A percentile compares a stretch with the other conserved stretches of the same genome.
Conservation (phyloP, 2,329 filamentous ascomycete genomes). For the Capronia epimyces region DNA sequence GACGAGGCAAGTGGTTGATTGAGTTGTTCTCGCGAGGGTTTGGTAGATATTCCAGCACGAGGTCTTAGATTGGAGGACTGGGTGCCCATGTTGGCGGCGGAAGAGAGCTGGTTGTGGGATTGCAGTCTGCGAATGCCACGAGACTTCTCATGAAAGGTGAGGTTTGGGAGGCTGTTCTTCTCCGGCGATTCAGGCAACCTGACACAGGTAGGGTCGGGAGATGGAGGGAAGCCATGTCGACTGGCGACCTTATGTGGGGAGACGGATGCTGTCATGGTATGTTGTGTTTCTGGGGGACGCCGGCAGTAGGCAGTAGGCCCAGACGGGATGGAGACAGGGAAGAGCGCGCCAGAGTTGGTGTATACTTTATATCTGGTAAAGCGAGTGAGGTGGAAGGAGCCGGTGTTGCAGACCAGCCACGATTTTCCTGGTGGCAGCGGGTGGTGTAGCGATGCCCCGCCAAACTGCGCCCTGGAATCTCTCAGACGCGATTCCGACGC, state of each 20-base stretch:
- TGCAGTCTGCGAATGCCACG: conserved; percentile 67
- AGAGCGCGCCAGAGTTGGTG: conserved; percentile 10
- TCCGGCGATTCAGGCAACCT: conserved; percentile 25
- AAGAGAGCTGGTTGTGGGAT: conserved; percentile 62
- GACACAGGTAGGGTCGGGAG: conserved; percentile 18
- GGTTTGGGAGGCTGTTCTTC: conserved; percentile 35
- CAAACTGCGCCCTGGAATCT: conserved; percentile 1
- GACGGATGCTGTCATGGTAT: conserved; percentile 3
- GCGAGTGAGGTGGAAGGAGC: not conserved
- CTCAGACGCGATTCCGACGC: not conserved
- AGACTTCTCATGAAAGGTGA: conserved; percentile 58
- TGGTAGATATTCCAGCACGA: conserved; percentile 10
- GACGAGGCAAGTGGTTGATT: conserved; percentile 54
- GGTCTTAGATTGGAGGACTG: conserved; percentile 23
- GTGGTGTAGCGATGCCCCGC: not conserved
- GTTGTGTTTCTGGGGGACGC: conserved; percentile 1
- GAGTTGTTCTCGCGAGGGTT: conserved; percentile 23
- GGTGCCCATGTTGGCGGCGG: conserved; percentile 41
- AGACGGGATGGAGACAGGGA: conserved; percentile 7
- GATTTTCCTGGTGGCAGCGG: conserved; percentile 5
- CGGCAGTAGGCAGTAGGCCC: not conserved
- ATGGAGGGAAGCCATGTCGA: conserved; percentile 18
- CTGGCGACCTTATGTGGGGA: conserved; percentile 26
- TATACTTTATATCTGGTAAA: conserved; percentile 3
- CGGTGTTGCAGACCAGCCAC: conserved; percentile 11